Evolutionary conservation across 2,329 filamentous ascomycete species (phyloP), one percentile per base, ranked within the genome.

Genomic region (Trichoderma guizhouense): DNA sequence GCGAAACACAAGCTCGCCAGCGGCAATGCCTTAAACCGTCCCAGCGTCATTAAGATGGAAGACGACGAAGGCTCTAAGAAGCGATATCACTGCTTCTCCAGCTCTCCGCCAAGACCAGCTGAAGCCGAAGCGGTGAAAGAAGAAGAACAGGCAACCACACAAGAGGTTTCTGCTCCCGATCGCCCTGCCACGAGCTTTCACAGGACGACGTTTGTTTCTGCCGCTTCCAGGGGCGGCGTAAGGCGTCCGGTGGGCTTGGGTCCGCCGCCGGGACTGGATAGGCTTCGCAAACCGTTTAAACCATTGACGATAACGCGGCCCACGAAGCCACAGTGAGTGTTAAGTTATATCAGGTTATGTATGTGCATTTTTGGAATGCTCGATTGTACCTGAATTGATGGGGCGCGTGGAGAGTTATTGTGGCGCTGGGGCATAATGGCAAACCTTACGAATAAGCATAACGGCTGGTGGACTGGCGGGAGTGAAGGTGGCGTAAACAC

Each of bases 51-150:
- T 11, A 71, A 76, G 62, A 74, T 75, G 47, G 75, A 79, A 7
- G 74, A 77, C 3, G 75, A 74, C 5, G 39, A 74, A 7, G 3
- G 21, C 11, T 78, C 80, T 3, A 80, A 79, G 69, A 86, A 85
- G 65, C 80, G 81, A 8, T 92, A 93, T 74, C 78, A 83, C 0
- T 86, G 84, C 73, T 89, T 90, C 76, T 90, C 88, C 0, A 90
- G 88, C 79, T 88, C 88, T 21, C 87, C 88, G 5, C 78, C 82
- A 3, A 77, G 78, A n/a, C 77, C 78, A 2, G 36, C 73, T 4
- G 76, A 76, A 7, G 75, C 76, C 5, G 73, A 75, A 21, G 72
- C 74, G 6, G 9, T 51, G 32, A 75, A 78, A 12, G 73, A 78
- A n/a, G 66, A 77, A 14, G 72, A 78, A n/a, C 64, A 77, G 14